A percentile compares a stretch with the other conserved stretches of the same genome.
phyloP scores from a whole-genome alignment of 352 stramenopile genomes.

The Phytophthora pisi region DNA sequence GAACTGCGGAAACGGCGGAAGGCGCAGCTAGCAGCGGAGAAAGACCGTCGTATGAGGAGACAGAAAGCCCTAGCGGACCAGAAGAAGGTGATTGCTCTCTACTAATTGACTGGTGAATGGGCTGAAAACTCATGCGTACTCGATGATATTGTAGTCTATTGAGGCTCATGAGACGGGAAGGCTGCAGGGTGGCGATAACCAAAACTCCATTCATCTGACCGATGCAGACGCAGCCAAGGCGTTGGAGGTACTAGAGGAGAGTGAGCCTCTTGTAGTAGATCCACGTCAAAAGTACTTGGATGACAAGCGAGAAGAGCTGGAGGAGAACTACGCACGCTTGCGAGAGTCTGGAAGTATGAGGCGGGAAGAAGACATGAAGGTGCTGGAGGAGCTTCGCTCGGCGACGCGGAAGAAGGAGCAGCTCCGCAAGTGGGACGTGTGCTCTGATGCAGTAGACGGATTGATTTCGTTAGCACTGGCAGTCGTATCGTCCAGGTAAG shows the following conservation, averaged over 20 bases:
- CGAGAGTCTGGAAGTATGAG: slow-evolving; percentile 37
- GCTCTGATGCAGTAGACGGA: slow-evolving; percentile 36
- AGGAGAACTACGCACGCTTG: slow-evolving; percentile 55
- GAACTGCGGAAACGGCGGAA: slow-evolving; percentile 72
- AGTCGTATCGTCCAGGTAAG: slow-evolving; percentile 34
- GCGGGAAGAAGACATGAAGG: slow-evolving; percentile 43
- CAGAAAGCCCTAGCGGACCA: slow-evolving; percentile 51
- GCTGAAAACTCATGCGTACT: not conserved
- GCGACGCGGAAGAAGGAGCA: slow-evolving; percentile 32
- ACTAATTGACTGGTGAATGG: not conserved
- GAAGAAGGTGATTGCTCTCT: slow-evolving; percentile 33
- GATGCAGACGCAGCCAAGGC: not conserved
- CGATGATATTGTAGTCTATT: slow-evolving; percentile 13
- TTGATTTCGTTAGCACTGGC: slow-evolving; percentile 39
- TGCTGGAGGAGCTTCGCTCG: slow-evolving; percentile 39
- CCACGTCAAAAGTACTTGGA: slow-evolving; percentile 49
- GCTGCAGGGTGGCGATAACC: slow-evolving; percentile 3
- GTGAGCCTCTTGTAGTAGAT: slow-evolving; percentile 7
- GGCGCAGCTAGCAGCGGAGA: slow-evolving; percentile 68
- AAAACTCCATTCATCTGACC: not conserved
- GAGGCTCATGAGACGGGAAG: slow-evolving; percentile 7
- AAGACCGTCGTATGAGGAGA: slow-evolving; percentile 60
- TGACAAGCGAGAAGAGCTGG: slow-evolving; percentile 45
- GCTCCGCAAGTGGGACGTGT: slow-evolving; percentile 26
- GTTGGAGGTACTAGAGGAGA: not conserved